Base-by-base conservation (phyloP, 2,329 filamentous ascomycete species). In the Cucurbitaria berberidis region DNA sequence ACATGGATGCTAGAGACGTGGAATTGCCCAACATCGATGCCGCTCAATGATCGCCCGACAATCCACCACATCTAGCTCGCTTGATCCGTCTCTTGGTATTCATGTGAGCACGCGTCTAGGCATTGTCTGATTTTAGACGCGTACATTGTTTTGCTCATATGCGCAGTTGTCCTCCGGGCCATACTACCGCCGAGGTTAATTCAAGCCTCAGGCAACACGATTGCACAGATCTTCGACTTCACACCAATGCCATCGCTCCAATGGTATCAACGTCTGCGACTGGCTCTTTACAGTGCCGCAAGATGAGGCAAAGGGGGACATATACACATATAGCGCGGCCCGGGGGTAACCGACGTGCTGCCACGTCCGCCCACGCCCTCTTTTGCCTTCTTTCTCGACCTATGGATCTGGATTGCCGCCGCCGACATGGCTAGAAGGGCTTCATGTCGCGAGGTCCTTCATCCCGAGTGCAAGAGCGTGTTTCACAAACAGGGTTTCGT, bases 291-390 rank as follows among this genome's bases (percentile, higher is more conserved):
- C 10, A 7, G 24, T 16, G 24, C 40, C 24, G n/a, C 35, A 29
- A 16, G 24, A 29, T 18, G 8, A 26, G 40, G 24, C 40, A 5
- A 39, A 22, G 9, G 40, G 9, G 40, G 24, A 27, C 24, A 19
- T 6, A 30, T 30, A 24, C 22, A 19, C 40, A 29, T 22, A 41
- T 26, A 7, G 13, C 11, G 13, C 11, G 22, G 21, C 22, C 7
- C 21, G n/a, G 5, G 15, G 6, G 13, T 41, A 41, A 11, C 22
- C 7, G 10, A 41, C 39, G 15, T 16, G 22, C 19, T 16, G 40
- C 40, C 21, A 39, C 19, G 40, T 29, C 22, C 40, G 40, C 40
- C 40, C 24, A 29, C 40, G 40, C 40, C 40, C 40, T 42, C 27
- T 42, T 29, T 13, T 30, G 29, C 15, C 40, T 18, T 42, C 29